Evolutionary conservation across 2,329 filamentous ascomycete species (phyloP).

Genomic region (Aspergillus pseudonomiae): DNA sequence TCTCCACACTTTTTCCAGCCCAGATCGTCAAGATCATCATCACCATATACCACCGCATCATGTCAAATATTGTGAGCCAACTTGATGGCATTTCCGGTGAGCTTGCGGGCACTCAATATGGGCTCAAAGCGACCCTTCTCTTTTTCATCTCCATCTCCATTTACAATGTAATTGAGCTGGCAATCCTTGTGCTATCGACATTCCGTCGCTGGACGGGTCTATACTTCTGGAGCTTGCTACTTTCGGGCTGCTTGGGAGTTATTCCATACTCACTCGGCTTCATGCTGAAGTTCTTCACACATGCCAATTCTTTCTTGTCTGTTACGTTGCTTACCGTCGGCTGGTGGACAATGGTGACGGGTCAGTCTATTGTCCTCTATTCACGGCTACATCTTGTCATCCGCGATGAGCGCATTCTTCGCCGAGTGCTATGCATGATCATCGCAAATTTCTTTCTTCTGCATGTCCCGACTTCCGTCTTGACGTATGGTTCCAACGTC

Average conservation of each 20-base stretch:
- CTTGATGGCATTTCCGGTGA: constrained; percentile 35
- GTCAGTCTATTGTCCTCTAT: constrained; percentile 64
- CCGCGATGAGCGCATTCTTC: constrained; percentile 53
- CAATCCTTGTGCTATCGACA: constrained; percentile 42
- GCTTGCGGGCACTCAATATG: constrained; percentile 26
- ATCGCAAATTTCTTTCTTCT: constrained; percentile 56
- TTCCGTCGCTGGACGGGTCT: constrained; percentile 44
- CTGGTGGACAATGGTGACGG: constrained; percentile 64
- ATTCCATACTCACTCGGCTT: constrained; percentile 47
- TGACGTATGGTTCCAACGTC: constrained; percentile 53
- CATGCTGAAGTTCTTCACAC: constrained; percentile 45
- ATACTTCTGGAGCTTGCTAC: constrained; percentile 48
- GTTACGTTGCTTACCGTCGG: constrained; percentile 55
- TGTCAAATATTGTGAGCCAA: constrained; percentile 21
- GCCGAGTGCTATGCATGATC: constrained; percentile 60
- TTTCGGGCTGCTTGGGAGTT: constrained; percentile 39
- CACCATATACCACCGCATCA: not conserved
- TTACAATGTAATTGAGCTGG: constrained; percentile 53
- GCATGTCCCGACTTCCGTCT: constrained; percentile 57
- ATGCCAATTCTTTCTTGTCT: constrained; percentile 33
- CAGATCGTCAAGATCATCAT: not conserved
- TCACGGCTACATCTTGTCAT: constrained; percentile 64
- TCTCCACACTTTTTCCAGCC: not conserved
- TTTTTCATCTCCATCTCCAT: constrained; percentile 44
- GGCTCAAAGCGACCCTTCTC: constrained; percentile 29